phyloP scores from a whole-genome alignment of 164 flowering plant species.

The Saururus chinensis region DNA sequence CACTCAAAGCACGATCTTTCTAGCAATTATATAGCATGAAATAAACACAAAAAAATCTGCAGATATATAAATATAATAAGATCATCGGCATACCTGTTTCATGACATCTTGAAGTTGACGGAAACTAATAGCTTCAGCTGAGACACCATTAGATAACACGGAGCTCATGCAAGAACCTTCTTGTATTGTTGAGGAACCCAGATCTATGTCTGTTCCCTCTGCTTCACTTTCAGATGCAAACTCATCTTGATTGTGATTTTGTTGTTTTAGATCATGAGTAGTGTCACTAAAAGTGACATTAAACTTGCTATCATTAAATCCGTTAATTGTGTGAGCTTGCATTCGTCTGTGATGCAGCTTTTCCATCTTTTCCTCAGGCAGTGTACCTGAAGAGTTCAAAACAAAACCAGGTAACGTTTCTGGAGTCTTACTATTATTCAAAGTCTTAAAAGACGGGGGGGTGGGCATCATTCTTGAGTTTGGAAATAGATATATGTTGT shows the following conservation, averaged over 20 bases:
- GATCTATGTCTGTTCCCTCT: conserved; percentile 23
- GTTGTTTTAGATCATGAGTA: conserved; percentile 3
- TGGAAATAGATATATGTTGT: conserved; percentile 17
- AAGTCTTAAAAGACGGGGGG: conserved; percentile 22
- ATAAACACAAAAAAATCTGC: too few species aligned
- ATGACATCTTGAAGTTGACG: conserved; percentile 71
- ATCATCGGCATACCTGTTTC: conserved; percentile 40
- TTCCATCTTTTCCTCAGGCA: conserved; percentile 18
- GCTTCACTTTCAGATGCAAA: conserved; percentile 33
- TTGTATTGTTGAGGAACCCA: conserved; percentile 40
- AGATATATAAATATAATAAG: not conserved
- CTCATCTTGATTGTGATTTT: conserved; percentile 21
- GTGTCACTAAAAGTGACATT: conserved; percentile 12
- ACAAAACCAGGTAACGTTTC: conserved; percentile 24
- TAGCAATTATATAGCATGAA: too few species aligned
- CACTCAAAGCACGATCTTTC: too few species aligned
- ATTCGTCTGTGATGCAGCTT: conserved; percentile 8
- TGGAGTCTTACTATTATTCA: conserved; percentile 19
- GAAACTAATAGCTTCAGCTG: conserved; percentile 64
- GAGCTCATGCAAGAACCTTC: conserved; percentile 52
- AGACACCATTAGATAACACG: conserved; percentile 33
- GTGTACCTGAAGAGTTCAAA: conserved; percentile 12
- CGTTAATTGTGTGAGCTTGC: conserved; percentile 5
- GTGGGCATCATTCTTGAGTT: conserved; percentile 25
- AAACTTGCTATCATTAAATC: conserved; percentile 6